Evolutionary conservation across 495 filamentous ascomycete genomes (phyloP), one percentile per base, ranked within the genome.

Genomic region (Annulohypoxylon bovei): DNA sequence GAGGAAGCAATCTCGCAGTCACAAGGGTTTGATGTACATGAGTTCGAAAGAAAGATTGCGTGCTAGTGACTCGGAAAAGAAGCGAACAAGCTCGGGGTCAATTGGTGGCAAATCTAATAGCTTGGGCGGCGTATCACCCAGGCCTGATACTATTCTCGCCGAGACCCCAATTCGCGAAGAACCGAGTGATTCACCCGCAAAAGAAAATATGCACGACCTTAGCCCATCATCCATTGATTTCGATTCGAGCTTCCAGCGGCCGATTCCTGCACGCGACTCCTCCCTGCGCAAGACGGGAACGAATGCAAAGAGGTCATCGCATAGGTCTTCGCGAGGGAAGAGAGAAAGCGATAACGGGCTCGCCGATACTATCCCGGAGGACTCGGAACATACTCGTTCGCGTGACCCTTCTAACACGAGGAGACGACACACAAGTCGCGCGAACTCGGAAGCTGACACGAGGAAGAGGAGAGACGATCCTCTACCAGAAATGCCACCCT

Each of bases 181-280:
- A 68, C 78, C 81, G 9, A 49, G 67, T 39, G 79, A 80, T 35
- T 76, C 74, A 6, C 78, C 78, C 22, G 72, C 27, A 1, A 57
- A 69, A 44, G 73, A 60, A 22, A 61, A 2, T 6, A 70, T 72
- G 68, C 30, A 50, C 9, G 49, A 69, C 16, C 14, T 70, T 22
- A 67, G 65, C 33, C 71, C 62, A 18, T 52, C 67, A 42, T 42
- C 39, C 4, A 1, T 42, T 18, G 39, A 42, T 33, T 52, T 62
- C 18, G 73, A 67, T 71, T 42, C 42, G 40, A 72, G 47, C 57
- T 65, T 49, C 39, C 77, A 79, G 52, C 85, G 76, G 67, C 77
- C 85, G 8, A 91, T 93, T 50, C 91, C 91, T 4, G 81, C 85
- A 3, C 82, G 90, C 58, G 90, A 92, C 52, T 92, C 90, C 1